Percentiles rank a stretch among this genome's conserved stretches.
Conservation (phyloP, 169 alveolate species). For the Plasmodium fragile region DNA sequence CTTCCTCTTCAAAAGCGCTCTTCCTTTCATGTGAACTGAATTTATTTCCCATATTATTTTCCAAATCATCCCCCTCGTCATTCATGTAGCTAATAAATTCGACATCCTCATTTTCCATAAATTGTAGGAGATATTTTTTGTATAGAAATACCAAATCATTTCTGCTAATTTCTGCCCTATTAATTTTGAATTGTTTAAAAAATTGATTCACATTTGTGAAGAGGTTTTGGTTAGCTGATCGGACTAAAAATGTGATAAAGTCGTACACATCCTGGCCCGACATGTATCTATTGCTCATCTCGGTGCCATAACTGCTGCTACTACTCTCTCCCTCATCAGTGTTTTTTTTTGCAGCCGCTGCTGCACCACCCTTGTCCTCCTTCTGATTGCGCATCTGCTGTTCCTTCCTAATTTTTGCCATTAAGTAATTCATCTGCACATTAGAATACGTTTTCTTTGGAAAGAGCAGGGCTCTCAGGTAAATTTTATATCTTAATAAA, state of each 20-base stretch:
- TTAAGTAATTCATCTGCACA: slow-evolving; percentile 50
- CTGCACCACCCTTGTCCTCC: background rate
- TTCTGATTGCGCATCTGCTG: background rate
- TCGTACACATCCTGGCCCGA: slow-evolving; percentile 76
- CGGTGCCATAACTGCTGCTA: background rate
- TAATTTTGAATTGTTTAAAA: slow-evolving; percentile 75
- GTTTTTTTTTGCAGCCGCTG: background rate
- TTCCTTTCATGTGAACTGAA: background rate
- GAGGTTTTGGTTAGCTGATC: slow-evolving; percentile 71
- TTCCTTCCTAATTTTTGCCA: slow-evolving; percentile 24
- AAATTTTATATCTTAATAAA: slow-evolving; percentile 56
- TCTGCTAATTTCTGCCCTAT: slow-evolving; percentile 76
- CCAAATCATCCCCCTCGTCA: slow-evolving; percentile 62
- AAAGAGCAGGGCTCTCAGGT: slow-evolving; percentile 38
- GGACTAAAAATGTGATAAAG: slow-evolving; percentile 69
- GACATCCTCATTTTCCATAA: slow-evolving; percentile 77
- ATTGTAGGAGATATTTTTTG: slow-evolving; percentile 68
- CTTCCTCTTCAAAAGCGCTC: background rate
- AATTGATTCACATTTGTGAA: slow-evolving; percentile 75
- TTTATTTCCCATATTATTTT: background rate
- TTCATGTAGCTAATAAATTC: slow-evolving; percentile 67
- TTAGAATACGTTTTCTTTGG: slow-evolving; percentile 71
- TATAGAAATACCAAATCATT: slow-evolving; percentile 75
- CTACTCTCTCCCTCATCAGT: background rate
- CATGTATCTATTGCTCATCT: slow-evolving; percentile 48